Conservation (phyloP, 2,329 filamentous ascomycete species). For the Diaporthe capsici region DNA sequence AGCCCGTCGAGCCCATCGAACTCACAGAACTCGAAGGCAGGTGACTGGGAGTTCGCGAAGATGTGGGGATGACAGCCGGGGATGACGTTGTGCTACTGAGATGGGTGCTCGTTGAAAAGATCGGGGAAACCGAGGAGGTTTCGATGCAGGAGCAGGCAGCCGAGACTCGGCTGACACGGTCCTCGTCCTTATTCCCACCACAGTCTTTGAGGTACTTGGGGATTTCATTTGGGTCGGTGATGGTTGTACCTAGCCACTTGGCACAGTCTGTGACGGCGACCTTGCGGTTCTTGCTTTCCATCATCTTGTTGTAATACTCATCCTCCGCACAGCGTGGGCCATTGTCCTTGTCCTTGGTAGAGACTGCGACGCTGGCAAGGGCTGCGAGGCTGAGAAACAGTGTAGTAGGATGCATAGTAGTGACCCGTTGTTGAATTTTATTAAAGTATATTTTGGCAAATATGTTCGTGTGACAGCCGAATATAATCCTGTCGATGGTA, state of each 20-base stretch:
- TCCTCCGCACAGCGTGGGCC: background rate
- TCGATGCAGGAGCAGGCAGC: conserved; percentile 2
- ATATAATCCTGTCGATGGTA: background rate
- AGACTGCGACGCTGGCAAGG: background rate
- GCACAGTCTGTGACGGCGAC: background rate
- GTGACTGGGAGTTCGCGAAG: background rate
- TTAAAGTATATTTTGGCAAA: background rate
- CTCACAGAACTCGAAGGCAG: background rate
- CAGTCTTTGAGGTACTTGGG: conserved; percentile 6
- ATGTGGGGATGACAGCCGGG: background rate
- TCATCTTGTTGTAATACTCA: conserved; percentile 12
- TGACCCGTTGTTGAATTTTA: background rate
- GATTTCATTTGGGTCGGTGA: background rate
- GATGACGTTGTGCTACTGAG: background rate
- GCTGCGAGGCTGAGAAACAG: background rate
- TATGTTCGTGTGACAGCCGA: background rate
- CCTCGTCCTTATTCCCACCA: background rate
- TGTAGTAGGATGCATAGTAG: background rate
- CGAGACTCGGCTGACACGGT: conserved; percentile 9
- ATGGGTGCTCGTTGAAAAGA: background rate
- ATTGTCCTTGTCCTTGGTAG: background rate
- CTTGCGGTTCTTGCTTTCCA: conserved; percentile 20
- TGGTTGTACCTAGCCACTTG: background rate
- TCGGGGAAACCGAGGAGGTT: background rate
- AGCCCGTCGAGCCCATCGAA: background rate